Conservation (phyloP, 2,329 filamentous ascomycete species). For the Penicillium sp. region DNA sequence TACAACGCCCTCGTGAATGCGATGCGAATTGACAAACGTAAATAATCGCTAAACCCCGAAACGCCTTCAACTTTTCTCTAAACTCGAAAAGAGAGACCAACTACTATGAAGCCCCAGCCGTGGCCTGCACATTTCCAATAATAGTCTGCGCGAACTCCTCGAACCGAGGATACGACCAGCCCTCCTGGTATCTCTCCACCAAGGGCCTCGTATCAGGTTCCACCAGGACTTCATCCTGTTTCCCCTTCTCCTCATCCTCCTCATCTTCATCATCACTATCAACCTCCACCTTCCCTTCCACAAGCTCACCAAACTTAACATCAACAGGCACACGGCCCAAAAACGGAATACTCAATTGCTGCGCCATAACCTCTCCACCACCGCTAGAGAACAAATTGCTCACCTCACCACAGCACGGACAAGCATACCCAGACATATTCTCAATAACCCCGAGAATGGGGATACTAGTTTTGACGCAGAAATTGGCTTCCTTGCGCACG, state of each 20-base stretch:
- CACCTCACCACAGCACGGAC: constrained; percentile 74
- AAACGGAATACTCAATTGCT: constrained; percentile 82
- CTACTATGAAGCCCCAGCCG: constrained; percentile 6
- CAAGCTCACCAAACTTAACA: constrained; percentile 83
- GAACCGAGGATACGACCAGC: constrained; percentile 52
- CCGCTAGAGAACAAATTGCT: constrained; percentile 93
- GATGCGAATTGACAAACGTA: constrained; percentile 15
- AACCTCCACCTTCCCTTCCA: constrained; percentile 65
- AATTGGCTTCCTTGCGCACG: constrained; percentile 93
- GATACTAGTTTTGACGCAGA: constrained; percentile 83
- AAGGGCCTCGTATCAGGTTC: constrained; percentile 42
- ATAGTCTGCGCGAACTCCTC: constrained; percentile 49
- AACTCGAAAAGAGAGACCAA: neutral
- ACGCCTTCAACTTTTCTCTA: constrained; percentile 6
- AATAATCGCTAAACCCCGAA: constrained; percentile 16
- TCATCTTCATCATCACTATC: constrained; percentile 37
- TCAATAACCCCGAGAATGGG: constrained; percentile 87
- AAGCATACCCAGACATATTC: constrained; percentile 75
- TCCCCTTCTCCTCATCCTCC: constrained; percentile 30
- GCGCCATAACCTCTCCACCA: constrained; percentile 86
- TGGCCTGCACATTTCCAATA: constrained; percentile 37
- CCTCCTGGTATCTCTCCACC: constrained; percentile 52
- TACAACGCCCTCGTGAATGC: constrained; percentile 22
- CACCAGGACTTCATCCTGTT: constrained; percentile 16
- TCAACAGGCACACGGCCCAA: constrained; percentile 90